Conservation (phyloP, 176 grass and related monocot genomes). For the Phragmites australis region DNA sequence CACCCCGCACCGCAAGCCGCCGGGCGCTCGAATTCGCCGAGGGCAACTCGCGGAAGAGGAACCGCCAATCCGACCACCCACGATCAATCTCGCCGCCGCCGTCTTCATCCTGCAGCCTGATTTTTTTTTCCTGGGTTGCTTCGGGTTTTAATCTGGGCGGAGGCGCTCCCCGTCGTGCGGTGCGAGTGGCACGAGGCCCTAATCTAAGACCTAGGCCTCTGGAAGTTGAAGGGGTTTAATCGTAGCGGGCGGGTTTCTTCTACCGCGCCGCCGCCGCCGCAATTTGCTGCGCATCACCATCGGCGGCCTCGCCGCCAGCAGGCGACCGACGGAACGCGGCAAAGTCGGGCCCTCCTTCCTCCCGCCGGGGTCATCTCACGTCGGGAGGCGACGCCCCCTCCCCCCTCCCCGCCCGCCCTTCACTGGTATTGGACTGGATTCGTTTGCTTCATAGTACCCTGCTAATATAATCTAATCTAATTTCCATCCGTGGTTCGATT, state of each 20-base stretch:
- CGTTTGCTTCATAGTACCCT: not conserved
- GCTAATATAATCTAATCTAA: slow-evolving; percentile 14
- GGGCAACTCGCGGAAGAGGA: slow-evolving; percentile 13
- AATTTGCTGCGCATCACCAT: not conserved
- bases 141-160: slow-evolving; percentile 18
- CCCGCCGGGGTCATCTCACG: not conserved
- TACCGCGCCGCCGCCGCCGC: not conserved
- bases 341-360: not conserved
- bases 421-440: not conserved
- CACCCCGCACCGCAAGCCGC: slow-evolving; percentile 36
- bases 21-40: slow-evolving; percentile 45
- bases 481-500: not conserved
- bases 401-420: not conserved
- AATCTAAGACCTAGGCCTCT: slow-evolving; percentile 34
- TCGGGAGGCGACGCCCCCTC: not conserved
- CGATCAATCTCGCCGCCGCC: slow-evolving; percentile 1
- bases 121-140: not conserved
- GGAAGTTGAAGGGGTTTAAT: slow-evolving; percentile 22
- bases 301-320: not conserved
- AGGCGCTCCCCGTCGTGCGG: not conserved
- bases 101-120: not conserved
- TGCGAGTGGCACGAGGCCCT: not conserved
- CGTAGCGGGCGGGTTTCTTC: not conserved
- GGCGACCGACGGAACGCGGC: not conserved
- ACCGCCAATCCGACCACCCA: not conserved